Conservation (phyloP, 1,139 yeast species). For the Blastobotrys arbuscula region DNA sequence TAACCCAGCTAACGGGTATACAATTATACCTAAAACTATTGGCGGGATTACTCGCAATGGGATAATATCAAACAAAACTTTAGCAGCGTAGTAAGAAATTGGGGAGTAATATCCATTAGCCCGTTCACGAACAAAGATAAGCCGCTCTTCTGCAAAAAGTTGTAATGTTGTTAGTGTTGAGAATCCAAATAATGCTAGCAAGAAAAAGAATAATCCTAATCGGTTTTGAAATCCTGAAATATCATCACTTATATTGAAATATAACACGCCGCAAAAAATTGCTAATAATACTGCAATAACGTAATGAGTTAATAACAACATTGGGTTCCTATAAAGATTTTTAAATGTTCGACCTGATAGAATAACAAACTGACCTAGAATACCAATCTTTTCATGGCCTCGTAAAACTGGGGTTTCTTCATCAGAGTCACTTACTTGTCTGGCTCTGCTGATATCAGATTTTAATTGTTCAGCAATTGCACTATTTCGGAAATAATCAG, state of each 20-base stretch:
- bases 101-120: slow-evolving; percentile 93
- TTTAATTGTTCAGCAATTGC: slow-evolving; percentile 45
- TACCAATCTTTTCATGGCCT: slow-evolving; percentile 46
- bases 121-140: slow-evolving; percentile 84
- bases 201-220: slow-evolving; percentile 83
- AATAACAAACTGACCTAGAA: slow-evolving; percentile 58
- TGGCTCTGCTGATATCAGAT: slow-evolving; percentile 39
- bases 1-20: slow-evolving; percentile 90
- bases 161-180: slow-evolving; percentile 87
- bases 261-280: slow-evolving; percentile 75
- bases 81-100: slow-evolving; percentile 74
- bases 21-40: slow-evolving; percentile 66
- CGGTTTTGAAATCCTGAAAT: slow-evolving; percentile 96
- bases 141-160: slow-evolving; percentile 80
- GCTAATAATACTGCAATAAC: slow-evolving; percentile 72
- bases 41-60: slow-evolving; percentile 93
- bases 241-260: slow-evolving; percentile 77
- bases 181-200: slow-evolving; percentile 87
- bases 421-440: slow-evolving; percentile 24
- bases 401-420: slow-evolving; percentile 13
- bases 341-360: slow-evolving; percentile 84
- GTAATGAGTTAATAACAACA: slow-evolving; percentile 75
- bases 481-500: slow-evolving; percentile 45
- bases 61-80: slow-evolving; percentile 79
- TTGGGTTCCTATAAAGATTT: slow-evolving; percentile 87